Evolutionary conservation across 2,329 filamentous ascomycete species (phyloP).

Genomic region (Endothia cerciana): DNA sequence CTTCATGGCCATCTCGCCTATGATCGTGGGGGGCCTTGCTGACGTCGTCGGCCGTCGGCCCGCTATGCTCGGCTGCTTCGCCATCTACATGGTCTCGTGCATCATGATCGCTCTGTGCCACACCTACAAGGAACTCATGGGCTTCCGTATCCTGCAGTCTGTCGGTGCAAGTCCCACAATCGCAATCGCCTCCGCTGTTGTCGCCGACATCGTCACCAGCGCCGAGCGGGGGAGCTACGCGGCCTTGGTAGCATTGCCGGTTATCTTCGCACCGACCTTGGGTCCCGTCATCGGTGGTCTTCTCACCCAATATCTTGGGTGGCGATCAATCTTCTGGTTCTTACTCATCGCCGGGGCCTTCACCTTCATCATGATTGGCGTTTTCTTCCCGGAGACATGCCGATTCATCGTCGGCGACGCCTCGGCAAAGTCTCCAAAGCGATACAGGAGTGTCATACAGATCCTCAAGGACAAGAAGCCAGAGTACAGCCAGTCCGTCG

Average conservation of each 20-base stretch:
- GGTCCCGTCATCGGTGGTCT: slow-evolving; percentile 58
- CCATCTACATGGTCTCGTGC: slow-evolving; percentile 57
- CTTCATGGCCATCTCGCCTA: slow-evolving; percentile 62
- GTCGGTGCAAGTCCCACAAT: slow-evolving; percentile 63
- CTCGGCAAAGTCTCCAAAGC: slow-evolving; percentile 39
- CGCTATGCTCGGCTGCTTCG: slow-evolving; percentile 56
- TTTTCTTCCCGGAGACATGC: slow-evolving; percentile 51
- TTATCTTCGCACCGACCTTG: slow-evolving; percentile 48
- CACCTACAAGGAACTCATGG: slow-evolving; percentile 53
- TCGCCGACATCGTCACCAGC: slow-evolving; percentile 66
- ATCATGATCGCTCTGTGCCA: slow-evolving; percentile 55
- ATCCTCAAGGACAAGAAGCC: slow-evolving; percentile 29
- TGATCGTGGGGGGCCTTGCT: slow-evolving; percentile 51
- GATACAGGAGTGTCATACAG: slow-evolving; percentile 33
- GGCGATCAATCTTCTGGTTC: slow-evolving; percentile 61
- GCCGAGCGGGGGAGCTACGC: slow-evolving; percentile 65
- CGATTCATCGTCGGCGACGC: slow-evolving; percentile 50
- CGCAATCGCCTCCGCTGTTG: slow-evolving; percentile 59
- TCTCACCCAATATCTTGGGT: slow-evolving; percentile 54
- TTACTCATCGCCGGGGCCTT: slow-evolving; percentile 48
- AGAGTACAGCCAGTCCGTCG: slow-evolving; percentile 4
- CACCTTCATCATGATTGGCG: slow-evolving; percentile 43
- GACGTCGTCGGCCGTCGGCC: slow-evolving; percentile 58
- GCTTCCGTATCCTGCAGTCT: slow-evolving; percentile 60
- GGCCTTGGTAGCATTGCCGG: slow-evolving; percentile 52